Percentiles rank a stretch among this genome's conserved stretches.
These are phyloP conservation scores for Marasmius fiardii DNA, from an alignment of 1,284 basidiomycete species.

Conservation along the genomic window DNA sequence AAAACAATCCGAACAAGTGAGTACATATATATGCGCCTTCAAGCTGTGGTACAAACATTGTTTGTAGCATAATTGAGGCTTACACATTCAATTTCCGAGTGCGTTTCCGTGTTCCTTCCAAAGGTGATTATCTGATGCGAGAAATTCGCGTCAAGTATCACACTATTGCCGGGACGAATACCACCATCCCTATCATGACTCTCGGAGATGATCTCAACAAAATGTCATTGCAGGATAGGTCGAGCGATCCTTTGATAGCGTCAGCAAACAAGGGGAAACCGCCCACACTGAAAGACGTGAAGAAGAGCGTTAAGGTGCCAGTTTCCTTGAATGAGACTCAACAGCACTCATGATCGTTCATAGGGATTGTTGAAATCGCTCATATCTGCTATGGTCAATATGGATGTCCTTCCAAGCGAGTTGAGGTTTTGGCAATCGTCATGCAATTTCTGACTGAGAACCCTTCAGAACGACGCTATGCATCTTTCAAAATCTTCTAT, in stretches of 20 bases:
- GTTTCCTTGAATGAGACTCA: background rate
- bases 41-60: conserved; percentile 5
- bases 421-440: background rate
- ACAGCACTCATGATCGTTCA: too few relatives aligned
- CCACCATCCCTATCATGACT: conserved; percentile 61
- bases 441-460: background rate
- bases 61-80: conserved; percentile 69
- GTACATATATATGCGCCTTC: conserved; percentile 22
- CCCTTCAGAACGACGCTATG: conserved; percentile 66
- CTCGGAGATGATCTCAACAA: conserved; percentile 55
- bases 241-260: conserved; percentile 50
- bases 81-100: conserved; percentile 82
- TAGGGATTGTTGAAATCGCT: background rate
- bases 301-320: conserved; percentile 65
- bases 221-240: conserved; percentile 38
- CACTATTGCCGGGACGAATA: conserved; percentile 51
- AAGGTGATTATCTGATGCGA: conserved; percentile 4
- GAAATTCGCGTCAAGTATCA: conserved; percentile 47
- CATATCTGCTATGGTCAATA: conserved; percentile 49
- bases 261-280: conserved; percentile 52
- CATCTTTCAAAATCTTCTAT: conserved; percentile 83
- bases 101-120: conserved; percentile 11
- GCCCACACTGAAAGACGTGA: conserved; percentile 71
- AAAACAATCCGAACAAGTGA: conserved; percentile 76
- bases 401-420: conserved; percentile 75